These are phyloP conservation scores for Diaporthe aspalathi DNA, from an alignment of 2,329 filamentous ascomycete species.

Conservation along the genomic window DNA sequence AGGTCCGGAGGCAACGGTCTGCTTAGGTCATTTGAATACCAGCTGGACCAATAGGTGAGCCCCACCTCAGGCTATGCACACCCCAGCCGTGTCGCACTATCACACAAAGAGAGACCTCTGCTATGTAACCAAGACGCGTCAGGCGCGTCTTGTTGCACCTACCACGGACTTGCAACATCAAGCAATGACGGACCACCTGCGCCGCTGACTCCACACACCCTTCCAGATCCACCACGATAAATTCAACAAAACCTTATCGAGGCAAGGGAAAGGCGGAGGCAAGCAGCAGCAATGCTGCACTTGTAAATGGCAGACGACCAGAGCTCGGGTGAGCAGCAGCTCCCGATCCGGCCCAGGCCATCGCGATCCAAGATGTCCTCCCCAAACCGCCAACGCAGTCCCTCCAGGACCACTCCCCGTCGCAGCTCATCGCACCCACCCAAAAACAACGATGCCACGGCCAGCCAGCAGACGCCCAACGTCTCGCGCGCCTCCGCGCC, in stretches of 20 bases:
- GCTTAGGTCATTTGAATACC: no score
- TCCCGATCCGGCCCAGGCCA: conserved; percentile 34
- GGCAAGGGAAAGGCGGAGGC: background rate
- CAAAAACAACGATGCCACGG: background rate
- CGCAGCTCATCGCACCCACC: conserved; percentile 38
- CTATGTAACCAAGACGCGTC: conserved; percentile 19
- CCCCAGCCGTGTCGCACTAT: no score
- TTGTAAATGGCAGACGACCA: conserved; percentile 35
- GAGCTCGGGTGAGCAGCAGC: conserved; percentile 35
- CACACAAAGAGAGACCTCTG: no score
- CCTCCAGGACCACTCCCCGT: conserved; percentile 30
- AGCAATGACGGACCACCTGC: background rate
- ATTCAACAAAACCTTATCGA: background rate
- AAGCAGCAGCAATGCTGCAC: conserved; percentile 25
- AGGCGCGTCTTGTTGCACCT: conserved; percentile 29
- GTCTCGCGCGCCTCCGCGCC: conserved; percentile 45
- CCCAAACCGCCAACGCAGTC: conserved; percentile 22
- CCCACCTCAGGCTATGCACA: no score
- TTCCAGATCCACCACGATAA: background rate
- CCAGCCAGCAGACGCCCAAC: conserved; percentile 17
- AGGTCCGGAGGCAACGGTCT: no score
- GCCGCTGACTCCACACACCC: background rate
- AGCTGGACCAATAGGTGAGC: no score
- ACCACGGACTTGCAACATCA: background rate
- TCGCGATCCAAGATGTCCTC: conserved; percentile 32